phyloP scores from a whole-genome alignment of 768 basidiomycete species.

The Lactarius akahatsu region DNA sequence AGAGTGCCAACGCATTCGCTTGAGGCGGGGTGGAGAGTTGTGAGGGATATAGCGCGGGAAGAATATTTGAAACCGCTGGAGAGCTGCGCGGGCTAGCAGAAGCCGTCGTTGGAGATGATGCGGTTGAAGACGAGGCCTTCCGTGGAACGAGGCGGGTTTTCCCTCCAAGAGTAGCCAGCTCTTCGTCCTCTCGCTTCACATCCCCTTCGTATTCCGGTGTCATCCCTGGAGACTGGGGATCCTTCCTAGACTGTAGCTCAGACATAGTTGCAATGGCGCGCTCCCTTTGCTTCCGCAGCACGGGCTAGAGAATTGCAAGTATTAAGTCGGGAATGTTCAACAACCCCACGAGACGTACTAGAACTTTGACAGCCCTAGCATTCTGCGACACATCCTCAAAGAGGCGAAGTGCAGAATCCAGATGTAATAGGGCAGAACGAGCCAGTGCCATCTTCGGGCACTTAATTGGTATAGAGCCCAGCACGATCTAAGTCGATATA shows the following conservation, averaged over 20 bases:
- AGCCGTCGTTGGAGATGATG: slow-evolving; percentile 33
- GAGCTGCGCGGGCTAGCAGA: slow-evolving; percentile 38
- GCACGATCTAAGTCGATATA: slow-evolving; percentile 50
- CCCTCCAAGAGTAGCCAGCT: slow-evolving; percentile 59
- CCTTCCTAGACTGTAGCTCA: slow-evolving; percentile 36
- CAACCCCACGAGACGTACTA: slow-evolving; percentile 43
- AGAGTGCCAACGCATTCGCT: slow-evolving; percentile 21
- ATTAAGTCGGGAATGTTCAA: background rate
- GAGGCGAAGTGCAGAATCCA: slow-evolving; percentile 60
- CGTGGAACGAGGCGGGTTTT: slow-evolving; percentile 61
- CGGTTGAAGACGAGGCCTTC: slow-evolving; percentile 43
- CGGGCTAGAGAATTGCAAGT: slow-evolving; percentile 44
- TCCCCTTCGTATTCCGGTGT: slow-evolving; percentile 30
- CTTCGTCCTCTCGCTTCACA: slow-evolving; percentile 61
- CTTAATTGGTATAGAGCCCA: slow-evolving; percentile 67
- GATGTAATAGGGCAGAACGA: slow-evolving; percentile 62
- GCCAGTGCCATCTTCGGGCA: slow-evolving; percentile 60
- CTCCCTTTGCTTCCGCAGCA: slow-evolving; percentile 55
- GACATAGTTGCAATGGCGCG: slow-evolving; percentile 43
- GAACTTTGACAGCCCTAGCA: slow-evolving; percentile 54
- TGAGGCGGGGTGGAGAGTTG: slow-evolving; percentile 49
- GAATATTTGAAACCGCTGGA: slow-evolving; percentile 25
- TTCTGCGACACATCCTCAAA: slow-evolving; percentile 56
- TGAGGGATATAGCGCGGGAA: slow-evolving; percentile 40
- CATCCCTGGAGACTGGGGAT: slow-evolving; percentile 35